phyloP scores from a whole-genome alignment of 2,329 filamentous ascomycete species.

The Ceratocystis diversiconidia region DNA sequence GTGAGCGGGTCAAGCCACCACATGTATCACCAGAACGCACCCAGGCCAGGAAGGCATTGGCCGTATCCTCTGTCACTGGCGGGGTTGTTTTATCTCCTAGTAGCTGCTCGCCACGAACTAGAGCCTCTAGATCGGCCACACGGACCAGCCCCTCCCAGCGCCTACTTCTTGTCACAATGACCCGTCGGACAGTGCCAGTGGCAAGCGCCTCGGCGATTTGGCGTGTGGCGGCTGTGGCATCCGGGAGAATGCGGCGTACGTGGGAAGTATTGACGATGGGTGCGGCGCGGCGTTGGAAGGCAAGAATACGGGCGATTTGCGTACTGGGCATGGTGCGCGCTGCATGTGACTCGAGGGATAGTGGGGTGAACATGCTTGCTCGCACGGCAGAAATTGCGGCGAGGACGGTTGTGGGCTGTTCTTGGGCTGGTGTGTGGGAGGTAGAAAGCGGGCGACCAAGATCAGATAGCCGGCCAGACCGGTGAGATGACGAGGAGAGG shows the following conservation, averaged over 20 bases:
- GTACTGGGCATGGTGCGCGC: conserved; percentile 48
- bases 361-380: conserved; percentile 46
- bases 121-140: conserved; percentile 34
- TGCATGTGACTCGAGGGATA: conserved; percentile 34
- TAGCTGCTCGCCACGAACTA: conserved; percentile 27
- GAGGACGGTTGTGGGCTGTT: conserved; percentile 20
- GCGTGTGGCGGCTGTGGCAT: conserved; percentile 51
- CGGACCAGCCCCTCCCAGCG: conserved; percentile 53
- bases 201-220: conserved; percentile 48
- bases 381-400: conserved; percentile 52
- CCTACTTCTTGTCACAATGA: conserved; percentile 38
- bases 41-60: conserved; percentile 35
- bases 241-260: conserved; percentile 46
- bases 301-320: conserved; percentile 48
- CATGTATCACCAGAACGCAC: conserved; percentile 20
- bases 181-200: conserved; percentile 43
- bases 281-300: conserved; percentile 44
- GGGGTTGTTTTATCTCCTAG: conserved; percentile 21
- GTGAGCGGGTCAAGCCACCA: conserved; percentile 28
- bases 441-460: neutral
- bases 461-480: neutral
- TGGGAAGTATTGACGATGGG: conserved; percentile 53
- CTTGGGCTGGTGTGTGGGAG: neutral
- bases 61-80: conserved; percentile 24
- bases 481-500: neutral